Evolutionary conservation across 2,329 filamentous ascomycete genomes (phyloP).

Genomic region (Neonectria hederae): DNA sequence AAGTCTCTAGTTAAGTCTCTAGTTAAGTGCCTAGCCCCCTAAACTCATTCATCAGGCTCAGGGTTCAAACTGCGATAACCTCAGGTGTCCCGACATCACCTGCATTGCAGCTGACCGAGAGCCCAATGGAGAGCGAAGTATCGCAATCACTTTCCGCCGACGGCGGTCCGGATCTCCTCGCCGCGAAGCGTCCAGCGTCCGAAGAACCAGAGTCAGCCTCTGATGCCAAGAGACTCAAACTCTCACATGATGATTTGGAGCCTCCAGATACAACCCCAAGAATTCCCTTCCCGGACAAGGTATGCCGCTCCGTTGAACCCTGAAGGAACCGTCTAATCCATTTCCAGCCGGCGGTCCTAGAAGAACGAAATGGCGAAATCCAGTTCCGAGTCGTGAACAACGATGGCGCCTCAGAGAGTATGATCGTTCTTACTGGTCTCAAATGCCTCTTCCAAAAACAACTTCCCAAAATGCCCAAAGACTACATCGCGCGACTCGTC

Average conservation of each 20-base stretch:
- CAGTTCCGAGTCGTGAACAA: conserved; percentile 99
- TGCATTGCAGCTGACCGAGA: too few species aligned
- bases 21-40: too few species aligned
- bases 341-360: conserved; percentile 72
- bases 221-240: not conserved
- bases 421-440: conserved; percentile 92
- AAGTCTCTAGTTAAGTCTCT: too few species aligned
- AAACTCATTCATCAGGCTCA: too few species aligned
- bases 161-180: not conserved
- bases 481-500: conserved; percentile 96
- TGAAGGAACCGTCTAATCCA: too few species aligned
- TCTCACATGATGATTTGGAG: not conserved
- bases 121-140: too few species aligned
- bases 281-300: not conserved
- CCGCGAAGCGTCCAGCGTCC: not conserved
- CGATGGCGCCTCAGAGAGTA: conserved; percentile 84
- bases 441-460: conserved; percentile 99
- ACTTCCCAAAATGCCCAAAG: conserved; percentile 98
- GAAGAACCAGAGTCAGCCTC: not conserved
- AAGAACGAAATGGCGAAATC: conserved; percentile 93
- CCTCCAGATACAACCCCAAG: not conserved
- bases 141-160: not conserved
- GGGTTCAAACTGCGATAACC: too few species aligned
- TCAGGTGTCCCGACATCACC: too few species aligned
- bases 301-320: too few species aligned